phyloP scores from a whole-genome alignment of 129 eudicot genomes.

The Calendula officinalis region DNA sequence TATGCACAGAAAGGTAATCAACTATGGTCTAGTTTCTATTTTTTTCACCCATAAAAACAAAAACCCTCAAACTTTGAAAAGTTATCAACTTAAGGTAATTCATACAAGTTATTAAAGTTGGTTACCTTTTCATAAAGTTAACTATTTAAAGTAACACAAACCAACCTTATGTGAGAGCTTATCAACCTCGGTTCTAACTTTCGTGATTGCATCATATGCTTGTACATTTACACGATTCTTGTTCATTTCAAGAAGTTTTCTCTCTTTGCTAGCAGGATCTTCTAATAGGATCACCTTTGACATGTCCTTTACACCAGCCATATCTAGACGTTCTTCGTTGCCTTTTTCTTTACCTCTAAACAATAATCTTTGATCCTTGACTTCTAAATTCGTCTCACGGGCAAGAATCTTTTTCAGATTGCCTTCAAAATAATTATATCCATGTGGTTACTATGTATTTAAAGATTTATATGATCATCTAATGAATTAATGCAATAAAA shows the following conservation, averaged over 20 bases:
- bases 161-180: constrained; percentile 55
- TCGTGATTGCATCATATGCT: constrained; percentile 41
- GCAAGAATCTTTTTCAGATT: constrained; percentile 49
- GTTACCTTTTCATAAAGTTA: not conserved
- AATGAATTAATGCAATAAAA: not conserved
- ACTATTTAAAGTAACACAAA: not conserved
- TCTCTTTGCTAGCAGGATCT: constrained; percentile 69
- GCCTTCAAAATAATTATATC: constrained; percentile 30
- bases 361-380: constrained; percentile 51
- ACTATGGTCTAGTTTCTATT: not conserved
- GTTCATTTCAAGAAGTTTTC: constrained; percentile 37
- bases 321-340: constrained; percentile 48
- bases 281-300: constrained; percentile 63
- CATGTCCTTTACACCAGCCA: constrained; percentile 59
- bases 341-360: constrained; percentile 63
- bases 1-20: not conserved
- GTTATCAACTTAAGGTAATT: not conserved
- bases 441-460: not conserved
- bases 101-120: not conserved
- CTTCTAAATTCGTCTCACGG: constrained; percentile 39
- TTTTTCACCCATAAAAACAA: not conserved
- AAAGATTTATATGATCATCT: not conserved
- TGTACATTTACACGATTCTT: constrained; percentile 24
- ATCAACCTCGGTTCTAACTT: constrained; percentile 49
- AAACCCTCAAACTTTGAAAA: not conserved